A percentile compares a stretch with the other conserved stretches of the same genome.
Evolutionary conservation across 2,329 filamentous ascomycete genomes (phyloP).

Genomic region (Amauroascus verrucosus): DNA sequence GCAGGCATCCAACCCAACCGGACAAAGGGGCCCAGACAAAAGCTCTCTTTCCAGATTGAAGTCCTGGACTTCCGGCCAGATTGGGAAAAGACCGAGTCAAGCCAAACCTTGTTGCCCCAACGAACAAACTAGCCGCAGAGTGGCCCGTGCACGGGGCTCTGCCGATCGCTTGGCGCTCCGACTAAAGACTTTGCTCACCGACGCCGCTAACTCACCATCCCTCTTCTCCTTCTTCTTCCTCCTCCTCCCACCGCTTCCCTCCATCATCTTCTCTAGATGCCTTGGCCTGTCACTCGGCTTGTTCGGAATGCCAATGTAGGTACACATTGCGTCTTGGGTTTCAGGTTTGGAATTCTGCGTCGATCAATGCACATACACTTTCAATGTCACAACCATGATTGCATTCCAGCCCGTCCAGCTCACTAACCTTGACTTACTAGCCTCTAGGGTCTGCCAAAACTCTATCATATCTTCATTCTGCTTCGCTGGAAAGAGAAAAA

Average conservation of each 20-base stretch:
- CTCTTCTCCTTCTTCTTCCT: not conserved
- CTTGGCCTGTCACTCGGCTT: too few relatives aligned
- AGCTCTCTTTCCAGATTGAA: not conserved
- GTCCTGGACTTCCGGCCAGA: too few relatives aligned
- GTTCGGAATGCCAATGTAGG: too few relatives aligned
- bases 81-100: not conserved
- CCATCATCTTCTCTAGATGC: too few relatives aligned
- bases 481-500: not conserved
- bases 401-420: constrained; percentile 3
- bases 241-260: not conserved
- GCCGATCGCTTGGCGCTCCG: constrained; percentile 10
- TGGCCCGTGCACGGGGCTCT: constrained; percentile 4
- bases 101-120: not conserved
- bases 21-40: not conserved
- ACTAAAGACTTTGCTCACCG: too few relatives aligned
- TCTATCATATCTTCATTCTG: not conserved
- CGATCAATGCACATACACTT: constrained; percentile 4
- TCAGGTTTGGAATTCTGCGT: not conserved
- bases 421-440: not conserved
- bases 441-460: not conserved
- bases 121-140: not conserved
- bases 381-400: constrained; percentile 6
- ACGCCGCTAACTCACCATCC: not conserved
- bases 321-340: not conserved
- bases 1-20: not conserved